Percentiles rank a stretch among this genome's conserved stretches.
phyloP scores from a whole-genome alignment of 2,329 filamentous ascomycete genomes.

The Fusarium torulosum region DNA sequence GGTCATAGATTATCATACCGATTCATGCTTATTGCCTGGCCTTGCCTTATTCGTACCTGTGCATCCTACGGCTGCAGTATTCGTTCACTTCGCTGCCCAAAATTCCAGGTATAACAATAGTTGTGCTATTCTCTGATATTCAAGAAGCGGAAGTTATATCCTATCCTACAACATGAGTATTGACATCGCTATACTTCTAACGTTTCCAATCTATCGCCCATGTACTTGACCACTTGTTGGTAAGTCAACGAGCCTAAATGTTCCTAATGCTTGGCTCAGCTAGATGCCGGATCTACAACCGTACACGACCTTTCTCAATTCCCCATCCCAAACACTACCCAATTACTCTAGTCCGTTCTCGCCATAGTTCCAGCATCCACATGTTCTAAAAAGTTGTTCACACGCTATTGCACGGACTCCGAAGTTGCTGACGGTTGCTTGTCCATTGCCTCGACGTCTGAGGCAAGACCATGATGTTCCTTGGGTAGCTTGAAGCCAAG shows the following conservation, averaged over 20 bases:
- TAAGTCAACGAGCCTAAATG: too few species aligned
- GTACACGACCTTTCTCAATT: too few species aligned
- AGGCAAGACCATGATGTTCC: background rate
- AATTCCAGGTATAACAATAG: too few species aligned
- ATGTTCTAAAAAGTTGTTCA: background rate
- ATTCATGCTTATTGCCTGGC: background rate
- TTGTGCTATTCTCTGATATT: too few species aligned
- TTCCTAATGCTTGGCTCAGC: too few species aligned
- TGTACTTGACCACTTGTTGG: too few species aligned
- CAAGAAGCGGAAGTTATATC: too few species aligned
- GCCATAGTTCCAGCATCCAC: background rate
- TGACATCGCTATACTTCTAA: too few species aligned
- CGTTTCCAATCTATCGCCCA: too few species aligned
- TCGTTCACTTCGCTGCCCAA: too few species aligned
- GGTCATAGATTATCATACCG: background rate
- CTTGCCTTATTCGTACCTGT: background rate
- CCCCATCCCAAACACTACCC: background rate
- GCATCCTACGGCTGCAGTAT: background rate
- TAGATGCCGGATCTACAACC: too few species aligned
- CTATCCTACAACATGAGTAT: too few species aligned
- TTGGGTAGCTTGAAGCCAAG: conserved; percentile 33
- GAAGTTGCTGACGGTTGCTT: background rate
- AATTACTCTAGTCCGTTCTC: background rate
- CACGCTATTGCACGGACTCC: accelerated
- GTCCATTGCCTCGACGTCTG: background rate